Percentiles rank a stretch among this genome's conserved stretches.
Evolutionary conservation across 176 grass and related monocot species (phyloP).

Genomic region (Typha latifolia): DNA sequence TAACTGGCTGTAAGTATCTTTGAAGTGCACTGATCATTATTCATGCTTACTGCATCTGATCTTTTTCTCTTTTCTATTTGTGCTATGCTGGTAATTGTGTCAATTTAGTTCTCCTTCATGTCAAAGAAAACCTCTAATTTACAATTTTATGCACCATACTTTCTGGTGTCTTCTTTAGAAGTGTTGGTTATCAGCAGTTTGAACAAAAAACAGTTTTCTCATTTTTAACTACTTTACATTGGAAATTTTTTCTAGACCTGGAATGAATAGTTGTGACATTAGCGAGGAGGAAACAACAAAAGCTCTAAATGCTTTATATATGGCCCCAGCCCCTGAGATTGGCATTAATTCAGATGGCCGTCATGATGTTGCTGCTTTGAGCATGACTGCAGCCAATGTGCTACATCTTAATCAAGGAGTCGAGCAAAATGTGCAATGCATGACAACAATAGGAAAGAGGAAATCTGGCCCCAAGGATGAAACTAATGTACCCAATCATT

Average conservation of each 20-base stretch:
- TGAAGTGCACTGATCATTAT: slow-evolving; percentile 14
- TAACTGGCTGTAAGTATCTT: slow-evolving; percentile 66
- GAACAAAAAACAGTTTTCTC: too few species aligned
- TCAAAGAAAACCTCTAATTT: too few species aligned
- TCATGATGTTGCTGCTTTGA: slow-evolving; percentile 27
- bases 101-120: too few species aligned
- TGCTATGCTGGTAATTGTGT: neutral
- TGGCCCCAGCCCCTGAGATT: slow-evolving; percentile 34
- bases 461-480: slow-evolving; percentile 29
- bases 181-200: too few species aligned
- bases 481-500: slow-evolving; percentile 18
- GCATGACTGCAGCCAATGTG: slow-evolving; percentile 8
- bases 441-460: slow-evolving; percentile 18
- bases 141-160: too few species aligned
- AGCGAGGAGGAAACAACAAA: slow-evolving; percentile 51
- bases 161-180: too few species aligned
- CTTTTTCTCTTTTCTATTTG: neutral
- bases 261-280: slow-evolving; percentile 53
- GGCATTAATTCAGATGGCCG: slow-evolving; percentile 15
- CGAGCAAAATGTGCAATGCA: slow-evolving; percentile 18
- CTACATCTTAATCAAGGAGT: slow-evolving; percentile 13
- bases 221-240: neutral
- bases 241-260: slow-evolving; percentile 38
- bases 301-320: slow-evolving; percentile 33
- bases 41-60: slow-evolving; percentile 9